Evolutionary conservation across 306 rosid genomes (phyloP), one percentile per base, ranked within the genome.

Genomic region (Quercus mongolica): DNA sequence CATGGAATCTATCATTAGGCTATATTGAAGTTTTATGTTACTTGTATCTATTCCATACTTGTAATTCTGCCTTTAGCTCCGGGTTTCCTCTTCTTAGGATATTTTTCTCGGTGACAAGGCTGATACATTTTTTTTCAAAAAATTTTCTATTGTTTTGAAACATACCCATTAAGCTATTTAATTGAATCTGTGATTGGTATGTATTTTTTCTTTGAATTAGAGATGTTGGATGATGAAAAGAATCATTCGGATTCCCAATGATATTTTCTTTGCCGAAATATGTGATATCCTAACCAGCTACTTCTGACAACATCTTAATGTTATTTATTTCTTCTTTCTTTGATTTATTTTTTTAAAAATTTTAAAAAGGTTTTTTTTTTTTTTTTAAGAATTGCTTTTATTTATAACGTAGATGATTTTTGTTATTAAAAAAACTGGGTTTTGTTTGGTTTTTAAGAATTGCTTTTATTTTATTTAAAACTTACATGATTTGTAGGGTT

Each of bases 1-100:
- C 74, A 69, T 62, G 69, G 74, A 80, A 73, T 80, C 79, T 80
- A 74, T 80, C 70, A 21, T 74, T 80, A 41, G 83, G 79, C 83
- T 11, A 74, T 35, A 74, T 52, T 54, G 10, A 80, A 18, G 69
- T 54, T 26, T 14, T 6, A 28, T 64, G 41, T 17, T 55, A 21
- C 75, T 17, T 65, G 12, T 68, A 10, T 28, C 21, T 56, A 57
- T 25, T 35, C 7, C 74, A 56, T 54, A 26, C 46, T 35, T 68
- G 70, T 64, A 15, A 41, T 12, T 73, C 79, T 12, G 23, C 79
- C 83, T 80, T 79, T 80, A 74, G 69, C 83, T 80, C 75, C 70
- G 55, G 74, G 44, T 56, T 5, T 67, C 74, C 83, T 80, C 51
- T 21, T 4, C 10, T 20, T 15, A 2, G 10, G 4, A 2, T 59